phyloP scores from a whole-genome alignment of 192 early-diverging fungal species.

The Jimgerdemannia lactiflua region DNA sequence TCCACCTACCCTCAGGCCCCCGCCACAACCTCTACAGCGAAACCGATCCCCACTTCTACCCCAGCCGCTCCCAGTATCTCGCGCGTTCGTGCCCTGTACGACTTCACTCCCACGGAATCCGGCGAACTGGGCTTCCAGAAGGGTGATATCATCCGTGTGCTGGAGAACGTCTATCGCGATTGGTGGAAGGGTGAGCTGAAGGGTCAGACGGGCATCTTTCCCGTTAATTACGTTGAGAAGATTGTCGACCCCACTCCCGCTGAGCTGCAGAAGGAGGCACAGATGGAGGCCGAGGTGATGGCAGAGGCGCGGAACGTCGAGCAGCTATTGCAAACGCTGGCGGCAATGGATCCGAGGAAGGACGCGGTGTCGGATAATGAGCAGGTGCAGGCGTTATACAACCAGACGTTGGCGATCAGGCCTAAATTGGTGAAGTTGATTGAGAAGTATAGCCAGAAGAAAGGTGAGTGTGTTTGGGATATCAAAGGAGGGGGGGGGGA shows the following conservation, averaged over 20 bases:
- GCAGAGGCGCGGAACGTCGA: conserved; percentile 74
- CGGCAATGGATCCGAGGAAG: conserved; percentile 70
- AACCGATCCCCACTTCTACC: conserved; percentile 9
- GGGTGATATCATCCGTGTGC: conserved; percentile 86
- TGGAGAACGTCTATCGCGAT: conserved; percentile 94
- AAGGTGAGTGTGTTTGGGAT: conserved; percentile 49
- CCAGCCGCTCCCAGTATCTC: conserved; percentile 54
- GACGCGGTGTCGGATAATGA: conserved; percentile 92
- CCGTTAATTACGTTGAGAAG: conserved; percentile 93
- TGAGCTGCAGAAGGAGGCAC: conserved; percentile 50
- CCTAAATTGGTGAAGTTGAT: conserved; percentile 86
- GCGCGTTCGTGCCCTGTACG: conserved; percentile 89
- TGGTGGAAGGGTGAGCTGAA: conserved; percentile 98
- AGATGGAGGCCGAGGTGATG: conserved; percentile 67
- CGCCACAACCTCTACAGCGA: not conserved
- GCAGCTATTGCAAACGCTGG: conserved; percentile 69
- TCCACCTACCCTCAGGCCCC: not conserved
- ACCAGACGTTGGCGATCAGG: conserved; percentile 73
- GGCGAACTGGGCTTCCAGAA: conserved; percentile 89
- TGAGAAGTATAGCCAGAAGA: conserved; percentile 80
- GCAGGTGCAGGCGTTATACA: conserved; percentile 76
- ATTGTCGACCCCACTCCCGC: conserved; percentile 56
- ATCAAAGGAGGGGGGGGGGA: not conserved
- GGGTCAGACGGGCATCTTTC: conserved; percentile 92
- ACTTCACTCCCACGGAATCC: conserved; percentile 85